phyloP scores from a whole-genome alignment of 2,329 filamentous ascomycete species.

The Cytospora mali region DNA sequence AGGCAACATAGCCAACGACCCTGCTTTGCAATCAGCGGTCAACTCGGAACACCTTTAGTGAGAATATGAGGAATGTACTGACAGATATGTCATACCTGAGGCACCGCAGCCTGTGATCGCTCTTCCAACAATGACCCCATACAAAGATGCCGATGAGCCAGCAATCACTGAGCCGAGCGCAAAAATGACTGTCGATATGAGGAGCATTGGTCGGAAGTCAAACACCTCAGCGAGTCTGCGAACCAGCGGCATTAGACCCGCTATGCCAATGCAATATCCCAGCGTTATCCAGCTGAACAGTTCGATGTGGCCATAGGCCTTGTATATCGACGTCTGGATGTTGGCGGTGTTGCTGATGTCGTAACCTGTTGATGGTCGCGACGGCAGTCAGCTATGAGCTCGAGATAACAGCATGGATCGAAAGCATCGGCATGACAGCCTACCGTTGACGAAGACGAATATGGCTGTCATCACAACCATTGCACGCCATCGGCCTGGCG shows the following conservation, averaged over 20 bases:
- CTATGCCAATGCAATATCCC: background rate
- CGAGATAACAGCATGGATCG: background rate
- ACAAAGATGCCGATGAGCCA: background rate
- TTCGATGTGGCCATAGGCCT: conserved; percentile 46
- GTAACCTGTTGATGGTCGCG: conserved; percentile 39
- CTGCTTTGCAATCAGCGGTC: background rate
- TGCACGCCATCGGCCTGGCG: background rate
- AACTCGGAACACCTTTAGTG: background rate
- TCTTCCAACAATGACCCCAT: background rate
- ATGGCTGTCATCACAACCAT: background rate
- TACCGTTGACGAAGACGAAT: background rate
- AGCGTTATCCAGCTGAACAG: conserved; percentile 45
- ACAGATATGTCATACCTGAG: background rate
- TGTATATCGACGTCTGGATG: conserved; percentile 60
- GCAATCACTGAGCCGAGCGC: background rate
- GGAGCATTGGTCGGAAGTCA: background rate
- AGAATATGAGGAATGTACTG: background rate
- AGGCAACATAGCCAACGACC: background rate
- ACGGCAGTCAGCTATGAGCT: background rate
- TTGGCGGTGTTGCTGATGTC: conserved; percentile 53
- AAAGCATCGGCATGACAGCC: background rate
- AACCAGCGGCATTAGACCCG: background rate
- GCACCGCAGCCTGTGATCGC: background rate
- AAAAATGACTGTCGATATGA: background rate
- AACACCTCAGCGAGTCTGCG: background rate